Evolutionary conservation across 371 early-diverging fungal species (phyloP).

Genomic region (Mortierella sp.): DNA sequence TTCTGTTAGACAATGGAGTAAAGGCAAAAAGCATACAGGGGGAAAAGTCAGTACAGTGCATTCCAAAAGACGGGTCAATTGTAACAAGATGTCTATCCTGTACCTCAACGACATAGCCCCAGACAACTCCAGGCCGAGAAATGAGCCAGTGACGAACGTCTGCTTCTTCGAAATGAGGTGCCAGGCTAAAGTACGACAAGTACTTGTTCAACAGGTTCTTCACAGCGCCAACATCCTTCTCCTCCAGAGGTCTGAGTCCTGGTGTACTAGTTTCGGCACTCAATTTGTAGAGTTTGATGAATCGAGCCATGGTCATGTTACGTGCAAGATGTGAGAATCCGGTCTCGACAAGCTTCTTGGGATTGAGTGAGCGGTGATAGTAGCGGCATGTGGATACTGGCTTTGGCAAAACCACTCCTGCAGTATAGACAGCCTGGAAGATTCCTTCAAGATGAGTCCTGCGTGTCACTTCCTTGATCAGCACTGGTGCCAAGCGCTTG

Average conservation of each 20-base stretch:
- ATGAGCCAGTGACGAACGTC: slow-evolving; percentile 94
- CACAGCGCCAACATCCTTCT: slow-evolving; percentile 79
- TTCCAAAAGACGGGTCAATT: too few relatives aligned
- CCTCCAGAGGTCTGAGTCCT: slow-evolving; percentile 85
- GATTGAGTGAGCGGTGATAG: slow-evolving; percentile 93
- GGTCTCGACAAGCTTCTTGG: slow-evolving; percentile 93
- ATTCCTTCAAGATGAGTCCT: slow-evolving; percentile 93
- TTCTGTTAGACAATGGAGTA: slow-evolving; percentile 57
- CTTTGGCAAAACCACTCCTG: slow-evolving; percentile 92
- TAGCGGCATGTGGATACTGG: slow-evolving; percentile 87
- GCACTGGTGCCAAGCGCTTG: slow-evolving; percentile 96
- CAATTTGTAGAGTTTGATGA: slow-evolving; percentile 79
- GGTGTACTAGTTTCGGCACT: slow-evolving; percentile 68
- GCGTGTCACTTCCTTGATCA: slow-evolving; percentile 98
- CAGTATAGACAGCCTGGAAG: slow-evolving; percentile 99
- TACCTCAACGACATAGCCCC: slow-evolving; percentile 93
- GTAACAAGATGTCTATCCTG: not conserved
- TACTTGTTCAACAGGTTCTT: slow-evolving; percentile 78
- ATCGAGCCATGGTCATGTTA: slow-evolving; percentile 79
- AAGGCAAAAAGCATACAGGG: not conserved
- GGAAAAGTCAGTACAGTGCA: too few relatives aligned
- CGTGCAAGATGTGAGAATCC: slow-evolving; percentile 86
- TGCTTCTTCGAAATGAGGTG: slow-evolving; percentile 81
- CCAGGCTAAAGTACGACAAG: slow-evolving; percentile 74
- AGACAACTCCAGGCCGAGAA: slow-evolving; percentile 85